Base-by-base conservation (phyloP, 2,329 filamentous ascomycete species). In the Nigrospora osmanthi region DNA sequence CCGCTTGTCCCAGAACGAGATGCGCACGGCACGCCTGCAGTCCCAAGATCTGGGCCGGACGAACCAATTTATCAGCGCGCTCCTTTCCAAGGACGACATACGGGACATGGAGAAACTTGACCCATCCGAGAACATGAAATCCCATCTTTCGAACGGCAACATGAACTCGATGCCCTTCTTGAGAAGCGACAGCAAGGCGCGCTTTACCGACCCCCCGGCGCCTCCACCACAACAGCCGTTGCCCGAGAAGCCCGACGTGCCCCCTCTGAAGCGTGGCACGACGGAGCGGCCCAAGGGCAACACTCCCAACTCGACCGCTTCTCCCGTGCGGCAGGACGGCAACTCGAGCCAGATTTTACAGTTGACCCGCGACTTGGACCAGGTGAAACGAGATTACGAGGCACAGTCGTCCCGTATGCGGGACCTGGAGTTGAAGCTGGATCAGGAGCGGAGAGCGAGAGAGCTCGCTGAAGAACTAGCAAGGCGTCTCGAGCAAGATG, bases 181-280 rank as follows among this genome's bases (percentile, higher is more conserved):
- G 34, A 84, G 88, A 52, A 68, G 81, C 16, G 89, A 95, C 58
- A 71, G 83, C 35, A 91, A 93, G 56, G 80, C 87, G 5, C 80
- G 89, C 43, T 97, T 96, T 61, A 93, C 88, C 1, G 90, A 96
- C 47, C 91, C 91, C 42, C 91, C 91, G 4, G 91, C 90, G 17
- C 91, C 91, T 9, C 91, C 91, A 23, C 91, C 91, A 28, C 89
- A 95, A 54, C 90, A 95, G 55, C 91, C 91, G 13, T 71, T 97
- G 6, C 91, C 91, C 1, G 90, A 96, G 60, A 96, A 96, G 62
- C 91, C 91, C 0, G 89, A 95, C 63, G 80, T 76, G 0, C 79
- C 83, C 0, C 80, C 87, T 1, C 65, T 95, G 30, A 89, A 87
- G 59, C 79, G 89, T 45, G 76, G 75, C 5, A 81, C 87, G 23